Percentiles rank a stretch among this genome's conserved stretches.
Conservation (phyloP, 2,329 filamentous ascomycete genomes). For the Chaetomiaceae sp. region DNA sequence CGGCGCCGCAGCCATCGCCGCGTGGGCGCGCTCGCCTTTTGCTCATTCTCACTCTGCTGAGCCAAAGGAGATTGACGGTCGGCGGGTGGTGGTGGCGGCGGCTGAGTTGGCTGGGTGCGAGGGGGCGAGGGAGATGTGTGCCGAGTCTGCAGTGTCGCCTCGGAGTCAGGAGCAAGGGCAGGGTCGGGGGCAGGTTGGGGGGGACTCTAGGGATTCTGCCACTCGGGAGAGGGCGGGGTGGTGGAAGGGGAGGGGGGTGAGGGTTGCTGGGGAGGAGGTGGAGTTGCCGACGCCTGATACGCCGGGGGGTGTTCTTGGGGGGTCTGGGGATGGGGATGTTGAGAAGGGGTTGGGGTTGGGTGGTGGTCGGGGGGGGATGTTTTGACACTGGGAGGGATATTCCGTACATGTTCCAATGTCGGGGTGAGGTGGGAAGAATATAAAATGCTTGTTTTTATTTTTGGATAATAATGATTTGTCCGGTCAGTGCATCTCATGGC, state of each 20-base stretch:
- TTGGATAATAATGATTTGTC: too few relatives aligned
- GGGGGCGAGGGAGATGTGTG: background rate
- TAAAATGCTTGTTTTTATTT: too few relatives aligned
- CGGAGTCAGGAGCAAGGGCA: too few relatives aligned
- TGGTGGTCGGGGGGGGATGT: background rate
- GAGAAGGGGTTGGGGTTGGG: background rate
- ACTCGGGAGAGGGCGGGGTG: background rate
- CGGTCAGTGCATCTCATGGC: too few relatives aligned
- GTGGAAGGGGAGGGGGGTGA: background rate
- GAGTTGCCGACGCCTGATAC: conserved; percentile 13
- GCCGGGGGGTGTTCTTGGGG: background rate
- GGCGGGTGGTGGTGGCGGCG: background rate
- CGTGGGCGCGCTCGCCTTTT: conserved; percentile 13
- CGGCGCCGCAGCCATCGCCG: conserved; percentile 10
- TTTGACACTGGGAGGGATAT: background rate
- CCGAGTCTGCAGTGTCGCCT: too few relatives aligned
- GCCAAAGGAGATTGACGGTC: conserved; percentile 16
- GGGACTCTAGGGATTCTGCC: too few relatives aligned
- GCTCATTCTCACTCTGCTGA: background rate
- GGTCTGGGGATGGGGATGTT: background rate
- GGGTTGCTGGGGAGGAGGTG: conserved; percentile 5
- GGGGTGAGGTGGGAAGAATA: too few relatives aligned
- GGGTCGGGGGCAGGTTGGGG: too few relatives aligned
- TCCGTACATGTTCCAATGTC: too few relatives aligned
- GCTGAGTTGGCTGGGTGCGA: conserved; percentile 4